Evolutionary conservation across 164 flowering plant genomes (phyloP), one percentile per base, ranked within the genome.

Genomic region (Stephania cephalantha): DNA sequence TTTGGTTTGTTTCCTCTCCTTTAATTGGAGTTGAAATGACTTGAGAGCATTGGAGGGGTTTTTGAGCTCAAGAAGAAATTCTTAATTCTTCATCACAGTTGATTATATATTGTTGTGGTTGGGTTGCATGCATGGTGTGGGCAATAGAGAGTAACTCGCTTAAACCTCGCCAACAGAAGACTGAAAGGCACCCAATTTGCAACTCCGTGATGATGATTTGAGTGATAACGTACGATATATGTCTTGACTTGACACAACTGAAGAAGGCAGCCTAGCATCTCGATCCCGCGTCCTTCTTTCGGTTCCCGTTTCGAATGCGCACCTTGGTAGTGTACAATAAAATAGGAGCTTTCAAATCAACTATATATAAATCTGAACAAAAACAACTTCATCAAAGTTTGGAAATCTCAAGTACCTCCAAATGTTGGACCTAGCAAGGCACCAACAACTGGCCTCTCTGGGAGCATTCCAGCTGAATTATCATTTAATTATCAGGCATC

Each of bases 141-240:
- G 9, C 4, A 79, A 81, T 30, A 66, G 55, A 73, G 79, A 71
- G 77, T 78, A 46, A 73, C 77, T 25, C 58, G 52, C 18, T 63
- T 78, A 67, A 69, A 70, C 46, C 75, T 81, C 46, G 74, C 73
- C 46, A 46, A 31, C 0, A 58, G 42, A 7, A 46, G 29, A 25
- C 68, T 81, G 46, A 76, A 20, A 20, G 84, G 81, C 17, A 65
- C 75, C 48, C 42, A 69, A 73, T 7, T 74, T 81, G 67, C 66
- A 76, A 20, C 68, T 71, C 20, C 75, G 78, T n/a, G n/a, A n/a
- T n/a, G n/a, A n/a, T 12, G 84, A 81, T 71, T 70, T 78, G 75
- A 78, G 84, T 71, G 15, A 68, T 4, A 81, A 81, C n/a, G n/a
- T n/a, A n/a, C n/a, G n/a, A n/a, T n/a, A n/a, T n/a, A n/a, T n/a